Percentiles rank a stretch among this genome's conserved stretches.
phyloP scores from a whole-genome alignment of 2,329 filamentous ascomycete species.

The Apiospora pterosperma region DNA sequence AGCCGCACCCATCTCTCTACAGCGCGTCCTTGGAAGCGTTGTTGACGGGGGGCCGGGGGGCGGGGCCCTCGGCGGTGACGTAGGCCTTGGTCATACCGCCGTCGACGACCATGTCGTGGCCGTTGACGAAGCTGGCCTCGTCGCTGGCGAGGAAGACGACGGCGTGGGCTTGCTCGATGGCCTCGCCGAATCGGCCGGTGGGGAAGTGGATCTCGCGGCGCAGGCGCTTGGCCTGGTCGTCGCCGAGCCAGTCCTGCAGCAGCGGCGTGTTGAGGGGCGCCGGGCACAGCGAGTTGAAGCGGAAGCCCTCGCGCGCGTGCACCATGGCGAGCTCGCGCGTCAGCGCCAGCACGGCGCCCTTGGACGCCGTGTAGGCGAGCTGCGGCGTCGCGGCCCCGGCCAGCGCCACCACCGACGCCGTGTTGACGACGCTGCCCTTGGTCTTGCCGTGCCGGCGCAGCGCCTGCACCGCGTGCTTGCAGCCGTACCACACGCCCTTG shows the following conservation, averaged over 20 bases:
- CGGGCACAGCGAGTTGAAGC: conserved; percentile 89
- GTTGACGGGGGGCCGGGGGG: conserved; percentile 53
- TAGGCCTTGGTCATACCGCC: conserved; percentile 96
- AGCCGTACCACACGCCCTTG: conserved; percentile 96
- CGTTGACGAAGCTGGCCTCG: conserved; percentile 87
- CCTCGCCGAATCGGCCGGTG: conserved; percentile 82
- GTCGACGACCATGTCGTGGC: conserved; percentile 90
- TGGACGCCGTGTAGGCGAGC: conserved; percentile 89
- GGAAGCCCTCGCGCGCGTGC: conserved; percentile 81
- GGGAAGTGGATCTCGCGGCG: conserved; percentile 90
- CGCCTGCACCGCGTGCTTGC: conserved; percentile 84
- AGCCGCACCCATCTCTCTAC: conserved; percentile 15
- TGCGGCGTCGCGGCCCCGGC: conserved; percentile 86
- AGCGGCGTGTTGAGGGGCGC: conserved; percentile 90
- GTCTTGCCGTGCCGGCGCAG: conserved; percentile 78
- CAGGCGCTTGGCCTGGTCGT: conserved; percentile 76
- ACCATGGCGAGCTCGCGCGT: conserved; percentile 90
- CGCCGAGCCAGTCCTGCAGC: conserved; percentile 89
- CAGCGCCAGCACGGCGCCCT: conserved; percentile 86
- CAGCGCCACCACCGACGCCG: conserved; percentile 82
- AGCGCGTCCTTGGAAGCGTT: conserved; percentile 52
- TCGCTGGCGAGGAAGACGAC: conserved; percentile 85
- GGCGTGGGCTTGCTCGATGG: conserved; percentile 88
- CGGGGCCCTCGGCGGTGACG: conserved; percentile 62
- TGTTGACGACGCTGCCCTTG: conserved; percentile 84